A percentile compares a stretch with the other conserved stretches of the same genome.
Conservation (phyloP, 2,329 filamentous ascomycete genomes). For the Hypoxylon sp. region DNA sequence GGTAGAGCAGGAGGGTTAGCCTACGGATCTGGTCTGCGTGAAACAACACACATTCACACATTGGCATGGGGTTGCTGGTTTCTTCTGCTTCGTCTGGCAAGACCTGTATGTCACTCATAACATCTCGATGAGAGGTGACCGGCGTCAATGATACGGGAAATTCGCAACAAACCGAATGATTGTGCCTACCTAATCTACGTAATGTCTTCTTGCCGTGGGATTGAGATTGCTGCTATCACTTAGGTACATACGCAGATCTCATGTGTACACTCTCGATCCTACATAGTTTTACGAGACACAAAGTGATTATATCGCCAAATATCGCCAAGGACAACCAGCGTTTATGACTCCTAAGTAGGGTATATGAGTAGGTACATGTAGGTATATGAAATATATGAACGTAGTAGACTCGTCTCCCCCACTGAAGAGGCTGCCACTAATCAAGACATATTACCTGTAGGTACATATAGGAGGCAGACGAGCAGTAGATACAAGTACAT, state of each 20-base stretch:
- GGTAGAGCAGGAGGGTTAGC: constrained; percentile 41
- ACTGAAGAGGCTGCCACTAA: background rate
- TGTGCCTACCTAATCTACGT: constrained; percentile 1
- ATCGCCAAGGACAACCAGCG: background rate
- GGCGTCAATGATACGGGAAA: constrained; percentile 75
- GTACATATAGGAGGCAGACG: no score
- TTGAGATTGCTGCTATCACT: background rate
- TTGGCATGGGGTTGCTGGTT: constrained; percentile 71
- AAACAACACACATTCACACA: constrained; percentile 57
- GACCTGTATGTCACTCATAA: constrained; percentile 74
- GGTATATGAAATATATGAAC: no score
- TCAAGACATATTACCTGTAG: background rate
- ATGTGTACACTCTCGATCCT: background rate
- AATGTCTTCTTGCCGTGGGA: background rate
- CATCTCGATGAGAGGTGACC: constrained; percentile 62
- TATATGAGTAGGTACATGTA: no score
- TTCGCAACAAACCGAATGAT: constrained; percentile 56
- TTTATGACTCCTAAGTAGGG: background rate
- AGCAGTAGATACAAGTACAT: background rate
- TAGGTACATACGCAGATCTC: constrained; percentile 13
- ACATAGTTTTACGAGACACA: constrained; percentile 4
- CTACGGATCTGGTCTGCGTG: constrained; percentile 57
- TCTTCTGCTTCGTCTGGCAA: constrained; percentile 66
- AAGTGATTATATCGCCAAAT: constrained; percentile 12
- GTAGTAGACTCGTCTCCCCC: background rate